Evolutionary conservation across 805 yeast genomes (phyloP), one percentile per base, ranked within the genome.

Genomic region (Teunomyces tritomae): DNA sequence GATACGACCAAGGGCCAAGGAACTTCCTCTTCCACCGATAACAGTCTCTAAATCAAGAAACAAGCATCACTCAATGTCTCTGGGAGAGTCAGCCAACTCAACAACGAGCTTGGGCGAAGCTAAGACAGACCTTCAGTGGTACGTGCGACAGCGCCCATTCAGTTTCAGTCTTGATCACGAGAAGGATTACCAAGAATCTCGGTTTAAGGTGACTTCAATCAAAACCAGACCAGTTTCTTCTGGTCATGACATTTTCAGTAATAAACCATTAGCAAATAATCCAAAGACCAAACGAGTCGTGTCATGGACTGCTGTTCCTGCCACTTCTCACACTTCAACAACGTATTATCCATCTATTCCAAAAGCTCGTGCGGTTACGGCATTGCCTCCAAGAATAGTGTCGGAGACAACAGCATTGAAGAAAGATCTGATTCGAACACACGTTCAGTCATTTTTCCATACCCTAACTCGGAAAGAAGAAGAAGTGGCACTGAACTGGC

Each of bases 131-230:
- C 41, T 28, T 3, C 34, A 35, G 9, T 17, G 20, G 13, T 35
- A 48, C 28, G 63, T 63, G 2, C 50, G 62, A 40, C 65, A 64
- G 49, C 48, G 62, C 29, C 70, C 70, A 2, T 61, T 57, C 47
- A 62, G 63, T 44, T 58, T 47, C 40, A 57, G 64, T 47, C 53
- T 67, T 17, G 72, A 66, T 44, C 35, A 51, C 7, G 56, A 57
- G 4, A 53, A 49, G 28, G 58, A 65, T 34, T 67, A 67, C 46
- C 45, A 46, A 4, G 43, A 42, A 36, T 46, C 55, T 28, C 45
- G 47, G 46, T 42, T 42, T 35, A 42, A 42, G 14, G 37, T 42
- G 14, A 30, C 20, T 7, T 30, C 27, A 11, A 14, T 30, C 5
- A 42, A 34, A 14, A 26, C 40, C 5, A 11, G 40, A 26, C 16